Evolutionary conservation across 1,284 basidiomycete species (phyloP).

Genomic region (Apiotrichum gracile): DNA sequence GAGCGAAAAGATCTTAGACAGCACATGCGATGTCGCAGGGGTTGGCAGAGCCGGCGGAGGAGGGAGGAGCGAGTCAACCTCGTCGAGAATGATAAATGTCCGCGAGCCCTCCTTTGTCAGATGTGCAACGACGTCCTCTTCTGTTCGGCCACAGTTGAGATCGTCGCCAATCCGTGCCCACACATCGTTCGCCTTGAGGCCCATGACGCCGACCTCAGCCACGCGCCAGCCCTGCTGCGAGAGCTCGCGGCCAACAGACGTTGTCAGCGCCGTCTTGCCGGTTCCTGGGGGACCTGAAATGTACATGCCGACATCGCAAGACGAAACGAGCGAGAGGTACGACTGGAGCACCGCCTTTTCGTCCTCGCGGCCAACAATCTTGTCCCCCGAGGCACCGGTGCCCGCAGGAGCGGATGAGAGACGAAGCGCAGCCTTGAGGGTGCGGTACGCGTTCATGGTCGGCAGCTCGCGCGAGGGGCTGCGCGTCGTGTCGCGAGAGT

Average conservation of each 20-base stretch:
- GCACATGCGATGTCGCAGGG: constrained; percentile 38
- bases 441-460: constrained; percentile 37
- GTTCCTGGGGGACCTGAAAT: constrained; percentile 48
- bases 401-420: constrained; percentile 23
- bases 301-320: constrained; percentile 38
- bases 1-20: constrained; percentile 43
- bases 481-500: neutral
- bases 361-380: constrained; percentile 40
- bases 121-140: constrained; percentile 26
- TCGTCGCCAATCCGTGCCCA: constrained; percentile 36
- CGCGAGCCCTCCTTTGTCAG: constrained; percentile 15
- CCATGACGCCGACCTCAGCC: constrained; percentile 45
- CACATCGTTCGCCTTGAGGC: constrained; percentile 32
- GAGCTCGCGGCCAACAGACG: constrained; percentile 32
- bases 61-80: constrained; percentile 46
- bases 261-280: constrained; percentile 47
- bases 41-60: constrained; percentile 30
- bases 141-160: constrained; percentile 30
- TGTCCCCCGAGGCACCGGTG: constrained; percentile 9
- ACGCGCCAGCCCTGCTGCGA: constrained; percentile 32
- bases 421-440: constrained; percentile 39
- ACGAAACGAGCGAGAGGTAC: constrained; percentile 30
- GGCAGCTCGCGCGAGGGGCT: neutral
- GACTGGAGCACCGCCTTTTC: constrained; percentile 34
- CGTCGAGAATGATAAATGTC: constrained; percentile 45